Evolutionary conservation across 805 yeast species (phyloP).

Genomic region (Metschnikowia reukaufii): DNA sequence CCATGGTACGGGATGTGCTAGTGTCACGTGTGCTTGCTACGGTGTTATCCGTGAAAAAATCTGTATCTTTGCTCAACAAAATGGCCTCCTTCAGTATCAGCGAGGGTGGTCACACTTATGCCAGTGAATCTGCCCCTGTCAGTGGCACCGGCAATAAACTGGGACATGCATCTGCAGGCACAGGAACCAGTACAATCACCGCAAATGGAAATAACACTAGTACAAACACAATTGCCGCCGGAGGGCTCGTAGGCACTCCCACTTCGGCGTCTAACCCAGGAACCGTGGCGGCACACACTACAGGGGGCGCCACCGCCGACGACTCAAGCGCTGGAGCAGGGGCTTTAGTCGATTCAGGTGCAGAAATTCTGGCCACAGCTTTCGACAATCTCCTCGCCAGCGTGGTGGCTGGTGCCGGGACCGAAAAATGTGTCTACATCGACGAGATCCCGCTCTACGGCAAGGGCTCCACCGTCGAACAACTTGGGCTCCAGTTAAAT

Average conservation of each 20-base stretch:
- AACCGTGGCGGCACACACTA: conserved; percentile 17
- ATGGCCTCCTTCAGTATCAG: conserved; percentile 34
- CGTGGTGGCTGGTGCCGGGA: conserved; percentile 21
- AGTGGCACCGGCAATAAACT: conserved; percentile 5
- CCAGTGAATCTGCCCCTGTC: conserved; percentile 12
- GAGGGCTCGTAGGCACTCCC: conserved; percentile 15
- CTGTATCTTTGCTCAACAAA: conserved; percentile 32
- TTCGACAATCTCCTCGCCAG: conserved; percentile 33
- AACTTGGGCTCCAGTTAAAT: conserved; percentile 33
- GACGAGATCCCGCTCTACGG: conserved; percentile 43
- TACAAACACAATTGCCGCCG: no score
- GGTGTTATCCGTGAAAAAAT: conserved; percentile 35
- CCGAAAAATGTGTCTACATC: conserved; percentile 28
- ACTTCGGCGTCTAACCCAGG: conserved; percentile 19
- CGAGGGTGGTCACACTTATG: conserved; percentile 37
- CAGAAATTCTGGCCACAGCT: conserved; percentile 26
- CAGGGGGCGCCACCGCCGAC: conserved; percentile 15
- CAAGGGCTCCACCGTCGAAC: conserved; percentile 39
- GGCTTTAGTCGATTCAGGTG: conserved; percentile 18
- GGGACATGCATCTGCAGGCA: conserved; percentile 6
- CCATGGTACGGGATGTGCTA: conserved; percentile 68
- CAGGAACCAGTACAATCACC: no score
- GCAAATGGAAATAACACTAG: no score
- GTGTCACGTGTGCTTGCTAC: conserved; percentile 55
- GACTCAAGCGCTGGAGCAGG: conserved; percentile 12